Percentiles rank a stretch among this genome's conserved stretches.
phyloP scores from a whole-genome alignment of 768 basidiomycete species.

The Atractiella rhizophila region DNA sequence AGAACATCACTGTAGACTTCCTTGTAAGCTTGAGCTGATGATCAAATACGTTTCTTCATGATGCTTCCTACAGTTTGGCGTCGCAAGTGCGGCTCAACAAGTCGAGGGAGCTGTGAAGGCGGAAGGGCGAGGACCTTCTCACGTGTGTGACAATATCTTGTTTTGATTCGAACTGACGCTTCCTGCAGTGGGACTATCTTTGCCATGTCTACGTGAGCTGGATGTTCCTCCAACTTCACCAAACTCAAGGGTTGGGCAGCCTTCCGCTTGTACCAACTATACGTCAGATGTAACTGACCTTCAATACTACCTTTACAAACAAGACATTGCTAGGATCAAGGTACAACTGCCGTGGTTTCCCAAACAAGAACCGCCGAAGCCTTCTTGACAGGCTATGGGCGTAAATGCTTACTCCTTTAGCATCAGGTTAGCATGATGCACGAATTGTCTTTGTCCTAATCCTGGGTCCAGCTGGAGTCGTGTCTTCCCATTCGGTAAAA shows the following conservation, averaged over 20 bases:
- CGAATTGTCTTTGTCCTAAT: too few relatives aligned
- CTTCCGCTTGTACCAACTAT: constrained; percentile 1
- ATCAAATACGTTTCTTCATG: neutral
- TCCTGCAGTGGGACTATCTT: neutral
- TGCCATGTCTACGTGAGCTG: too few relatives aligned
- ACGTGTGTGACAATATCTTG: neutral
- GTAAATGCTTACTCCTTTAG: constrained; percentile 33
- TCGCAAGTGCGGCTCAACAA: neutral
- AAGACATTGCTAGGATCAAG: constrained; percentile 24
- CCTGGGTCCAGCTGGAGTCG: constrained; percentile 34
- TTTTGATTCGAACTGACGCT: neutral
- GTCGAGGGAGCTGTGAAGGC: constrained; percentile 4
- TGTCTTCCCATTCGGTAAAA: constrained; percentile 30
- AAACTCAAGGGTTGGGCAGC: too few relatives aligned
- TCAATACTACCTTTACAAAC: neutral
- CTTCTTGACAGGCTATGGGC: constrained; percentile 30
- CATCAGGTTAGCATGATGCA: too few relatives aligned
- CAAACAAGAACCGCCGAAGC: too few relatives aligned
- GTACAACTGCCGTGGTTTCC: too few relatives aligned
- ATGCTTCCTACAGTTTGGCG: neutral
- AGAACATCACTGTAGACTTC: neutral
- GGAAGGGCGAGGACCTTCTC: constrained; percentile 4
- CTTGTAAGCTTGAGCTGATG: constrained; percentile 1
- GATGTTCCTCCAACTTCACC: too few relatives aligned
- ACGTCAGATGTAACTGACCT: constrained; percentile 5